Conservation (phyloP, 352 stramenopile species). For the Phytophthora fragariae region DNA sequence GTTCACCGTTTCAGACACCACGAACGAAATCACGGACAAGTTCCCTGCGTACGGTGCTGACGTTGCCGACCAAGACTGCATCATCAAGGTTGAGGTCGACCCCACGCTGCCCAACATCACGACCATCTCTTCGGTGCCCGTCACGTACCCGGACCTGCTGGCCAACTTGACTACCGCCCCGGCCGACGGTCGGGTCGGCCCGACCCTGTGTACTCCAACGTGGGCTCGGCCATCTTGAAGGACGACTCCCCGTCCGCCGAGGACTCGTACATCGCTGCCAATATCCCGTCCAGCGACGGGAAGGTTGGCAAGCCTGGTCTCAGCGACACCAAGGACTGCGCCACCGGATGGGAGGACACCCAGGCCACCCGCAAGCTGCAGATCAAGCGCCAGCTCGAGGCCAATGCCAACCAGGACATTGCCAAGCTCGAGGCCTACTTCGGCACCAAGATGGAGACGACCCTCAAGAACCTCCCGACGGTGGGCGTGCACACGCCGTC, state of each 20-base stretch:
- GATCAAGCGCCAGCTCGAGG: slow-evolving; percentile 18
- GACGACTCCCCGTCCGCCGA: neutral
- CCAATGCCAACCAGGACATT: slow-evolving; percentile 10
- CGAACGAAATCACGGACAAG: slow-evolving; percentile 14
- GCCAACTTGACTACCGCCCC: slow-evolving; percentile 25
- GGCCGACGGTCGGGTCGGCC: no score
- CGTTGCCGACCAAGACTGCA: slow-evolving; percentile 18
- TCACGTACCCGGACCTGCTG: slow-evolving; percentile 20
- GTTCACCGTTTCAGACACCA: slow-evolving; percentile 14
- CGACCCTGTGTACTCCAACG: slow-evolving; percentile 35
- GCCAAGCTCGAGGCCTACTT: slow-evolving; percentile 24
- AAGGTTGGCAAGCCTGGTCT: neutral
- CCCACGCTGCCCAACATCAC: slow-evolving; percentile 37
- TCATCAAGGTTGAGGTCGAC: slow-evolving; percentile 23
- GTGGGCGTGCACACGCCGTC: slow-evolving; percentile 11
- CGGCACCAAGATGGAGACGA: slow-evolving; percentile 21
- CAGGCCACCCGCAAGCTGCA: slow-evolving; percentile 18
- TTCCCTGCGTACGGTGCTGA: slow-evolving; percentile 25
- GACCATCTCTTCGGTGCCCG: slow-evolving; percentile 22
- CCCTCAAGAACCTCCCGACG: slow-evolving; percentile 16
- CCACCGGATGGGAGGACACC: slow-evolving; percentile 38
- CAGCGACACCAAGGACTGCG: slow-evolving; percentile 29
- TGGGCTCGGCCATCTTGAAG: slow-evolving; percentile 15
- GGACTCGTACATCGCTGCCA: neutral
- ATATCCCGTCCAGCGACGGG: neutral